A percentile compares a stretch with the other conserved stretches of the same genome.
Conservation (phyloP, 2,329 filamentous ascomycete genomes). For the Colletotrichum ledebouriae region DNA sequence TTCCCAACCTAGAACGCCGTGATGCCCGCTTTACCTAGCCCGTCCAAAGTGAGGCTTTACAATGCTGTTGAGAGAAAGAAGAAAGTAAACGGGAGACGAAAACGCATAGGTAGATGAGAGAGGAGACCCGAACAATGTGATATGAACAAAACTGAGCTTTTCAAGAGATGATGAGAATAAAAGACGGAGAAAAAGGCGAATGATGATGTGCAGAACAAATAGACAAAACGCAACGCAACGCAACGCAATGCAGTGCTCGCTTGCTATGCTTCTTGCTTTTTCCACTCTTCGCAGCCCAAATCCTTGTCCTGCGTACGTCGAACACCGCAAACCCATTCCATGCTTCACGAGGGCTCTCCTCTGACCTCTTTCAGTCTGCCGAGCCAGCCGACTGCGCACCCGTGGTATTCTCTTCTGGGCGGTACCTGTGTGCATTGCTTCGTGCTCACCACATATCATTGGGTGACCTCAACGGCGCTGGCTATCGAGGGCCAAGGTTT, state of each 20-base stretch:
- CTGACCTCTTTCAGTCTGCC: no score
- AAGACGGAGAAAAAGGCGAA: neutral
- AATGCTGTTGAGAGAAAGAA: constrained; percentile 24
- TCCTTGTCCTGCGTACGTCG: neutral
- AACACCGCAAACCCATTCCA: no score
- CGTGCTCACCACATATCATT: no score
- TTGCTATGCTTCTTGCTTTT: constrained; percentile 33
- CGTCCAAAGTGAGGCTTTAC: constrained; percentile 22
- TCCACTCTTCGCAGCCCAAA: neutral
- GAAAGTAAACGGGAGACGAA: neutral
- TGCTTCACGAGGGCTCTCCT: no score
- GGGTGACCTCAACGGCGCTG: no score
- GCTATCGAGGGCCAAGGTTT: no score
- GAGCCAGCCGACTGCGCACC: no score
- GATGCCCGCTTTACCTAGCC: constrained; percentile 18
- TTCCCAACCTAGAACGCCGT: constrained; percentile 20
- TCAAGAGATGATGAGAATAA: neutral
- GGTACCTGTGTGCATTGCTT: no score
- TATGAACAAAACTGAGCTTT: neutral
- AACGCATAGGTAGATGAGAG: neutral
- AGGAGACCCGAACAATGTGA: neutral
- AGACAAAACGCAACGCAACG: neutral
- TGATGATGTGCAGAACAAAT: constrained; percentile 3
- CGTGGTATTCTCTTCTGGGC: no score
- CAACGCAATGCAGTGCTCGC: constrained; percentile 37